Conservation (phyloP, 345 rosid species). For the Tarenaya hassleriana region DNA sequence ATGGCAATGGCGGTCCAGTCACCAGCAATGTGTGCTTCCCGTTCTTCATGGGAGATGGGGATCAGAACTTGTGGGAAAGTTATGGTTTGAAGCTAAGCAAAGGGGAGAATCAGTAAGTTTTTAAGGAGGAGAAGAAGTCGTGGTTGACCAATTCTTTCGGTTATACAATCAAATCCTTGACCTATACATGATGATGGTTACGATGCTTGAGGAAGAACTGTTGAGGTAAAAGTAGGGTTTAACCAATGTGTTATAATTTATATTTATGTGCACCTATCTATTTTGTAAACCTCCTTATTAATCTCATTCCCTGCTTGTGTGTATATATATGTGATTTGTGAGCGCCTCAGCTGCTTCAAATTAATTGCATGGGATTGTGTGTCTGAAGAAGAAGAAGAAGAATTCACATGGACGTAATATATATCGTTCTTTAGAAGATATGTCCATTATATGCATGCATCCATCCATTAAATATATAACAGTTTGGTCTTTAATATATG, state of each 20-base stretch:
- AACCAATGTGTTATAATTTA: constrained; percentile 11
- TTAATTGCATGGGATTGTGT: no score
- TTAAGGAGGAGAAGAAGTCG: constrained; percentile 15
- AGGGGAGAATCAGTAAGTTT: constrained; percentile 45
- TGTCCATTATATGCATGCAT: no score
- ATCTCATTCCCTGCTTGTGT: not conserved
- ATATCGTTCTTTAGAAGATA: no score
- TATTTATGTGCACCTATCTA: constrained; percentile 19
- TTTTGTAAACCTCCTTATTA: constrained; percentile 10
- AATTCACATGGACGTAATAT: no score
- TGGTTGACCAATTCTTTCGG: constrained; percentile 28
- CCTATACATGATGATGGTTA: constrained; percentile 14
- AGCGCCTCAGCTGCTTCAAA: no score
- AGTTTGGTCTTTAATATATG: no score
- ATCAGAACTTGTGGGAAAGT: constrained; percentile 67
- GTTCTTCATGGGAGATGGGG: constrained; percentile 75
- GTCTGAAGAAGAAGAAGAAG: no score
- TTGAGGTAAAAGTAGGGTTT: constrained; percentile 19
- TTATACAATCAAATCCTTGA: constrained; percentile 24
- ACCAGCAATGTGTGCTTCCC: constrained; percentile 63
- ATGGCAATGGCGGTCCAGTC: constrained; percentile 32
- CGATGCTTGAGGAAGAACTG: constrained; percentile 21
- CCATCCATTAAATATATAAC: no score
- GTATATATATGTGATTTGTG: no score
- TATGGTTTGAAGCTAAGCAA: constrained; percentile 73